Evolutionary conservation across 2,329 filamentous ascomycete genomes (phyloP).

Genomic region (Niveomyces coronatus): DNA sequence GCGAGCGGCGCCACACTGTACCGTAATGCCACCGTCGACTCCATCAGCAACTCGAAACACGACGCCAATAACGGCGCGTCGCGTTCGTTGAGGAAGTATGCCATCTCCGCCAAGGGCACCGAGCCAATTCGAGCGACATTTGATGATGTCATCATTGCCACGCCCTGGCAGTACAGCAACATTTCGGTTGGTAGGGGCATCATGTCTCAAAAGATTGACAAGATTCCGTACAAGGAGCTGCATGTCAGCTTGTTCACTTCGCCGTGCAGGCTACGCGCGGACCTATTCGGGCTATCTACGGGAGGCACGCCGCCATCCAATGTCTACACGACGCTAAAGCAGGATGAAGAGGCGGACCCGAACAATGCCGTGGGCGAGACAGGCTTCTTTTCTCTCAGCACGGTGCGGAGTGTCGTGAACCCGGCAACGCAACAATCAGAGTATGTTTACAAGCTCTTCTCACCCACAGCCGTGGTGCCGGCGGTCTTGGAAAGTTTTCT

Average conservation of each 20-base stretch:
- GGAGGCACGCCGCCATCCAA: conserved; percentile 55
- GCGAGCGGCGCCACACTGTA: conserved; percentile 49
- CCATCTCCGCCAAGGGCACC: conserved; percentile 28
- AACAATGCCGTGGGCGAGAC: conserved; percentile 58
- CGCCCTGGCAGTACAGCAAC: conserved; percentile 70
- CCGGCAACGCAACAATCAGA: conserved; percentile 43
- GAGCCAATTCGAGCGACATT: conserved; percentile 45
- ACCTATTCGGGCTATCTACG: conserved; percentile 58
- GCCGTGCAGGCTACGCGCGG: conserved; percentile 57
- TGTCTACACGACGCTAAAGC: conserved; percentile 72
- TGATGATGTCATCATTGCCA: conserved; percentile 74
- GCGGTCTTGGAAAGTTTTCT: conserved; percentile 44
- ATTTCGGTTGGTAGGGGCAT: conserved; percentile 56
- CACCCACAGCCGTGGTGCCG: conserved; percentile 40
- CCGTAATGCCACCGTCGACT: conserved; percentile 58
- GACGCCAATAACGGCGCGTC: conserved; percentile 31
- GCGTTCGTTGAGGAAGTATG: conserved; percentile 34
- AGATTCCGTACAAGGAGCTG: conserved; percentile 75
- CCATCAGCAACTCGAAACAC: conserved; percentile 35
- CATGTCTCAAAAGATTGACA: conserved; percentile 59
- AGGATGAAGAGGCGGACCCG: conserved; percentile 39
- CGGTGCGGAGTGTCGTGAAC: conserved; percentile 54
- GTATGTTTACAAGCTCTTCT: conserved; percentile 57
- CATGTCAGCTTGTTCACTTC: conserved; percentile 87
- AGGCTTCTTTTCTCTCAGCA: conserved; percentile 80